These are phyloP conservation scores for Aquilaria malaccensis DNA, from an alignment of 345 rosid genomes.

Conservation along the genomic window DNA sequence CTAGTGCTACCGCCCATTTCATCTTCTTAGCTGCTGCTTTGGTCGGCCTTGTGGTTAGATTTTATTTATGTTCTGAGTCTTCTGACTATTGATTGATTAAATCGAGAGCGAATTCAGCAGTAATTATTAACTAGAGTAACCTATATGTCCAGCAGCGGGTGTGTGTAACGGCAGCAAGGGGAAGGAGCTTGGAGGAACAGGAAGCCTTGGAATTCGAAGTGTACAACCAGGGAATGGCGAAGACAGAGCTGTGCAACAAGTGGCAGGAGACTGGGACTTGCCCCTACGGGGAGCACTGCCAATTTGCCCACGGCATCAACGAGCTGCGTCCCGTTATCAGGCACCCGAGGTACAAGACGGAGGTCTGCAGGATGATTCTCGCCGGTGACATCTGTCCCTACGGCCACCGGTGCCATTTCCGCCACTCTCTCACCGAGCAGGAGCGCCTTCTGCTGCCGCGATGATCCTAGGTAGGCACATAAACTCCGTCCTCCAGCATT, in stretches of 20 bases:
- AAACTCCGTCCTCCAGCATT: too few species aligned
- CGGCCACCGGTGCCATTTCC: slow-evolving; percentile 95
- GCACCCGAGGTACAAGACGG: slow-evolving; percentile 87
- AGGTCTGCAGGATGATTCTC: slow-evolving; percentile 75
- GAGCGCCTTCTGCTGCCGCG: slow-evolving; percentile 38
- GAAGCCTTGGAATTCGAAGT: slow-evolving; percentile 57
- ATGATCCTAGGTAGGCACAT: slow-evolving; percentile 8
- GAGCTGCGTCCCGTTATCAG: slow-evolving; percentile 89
- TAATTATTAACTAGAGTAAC: neutral
- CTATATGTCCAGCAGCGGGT: slow-evolving; percentile 25
- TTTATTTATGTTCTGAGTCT: too few species aligned
- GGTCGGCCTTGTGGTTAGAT: too few species aligned
- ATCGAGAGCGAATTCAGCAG: too few species aligned
- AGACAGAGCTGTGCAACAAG: slow-evolving; percentile 94
- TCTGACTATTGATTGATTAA: too few species aligned
- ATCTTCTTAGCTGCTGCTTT: too few species aligned
- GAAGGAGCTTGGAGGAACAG: slow-evolving; percentile 24
- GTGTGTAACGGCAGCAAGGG: slow-evolving; percentile 19
- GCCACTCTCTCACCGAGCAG: slow-evolving; percentile 77
- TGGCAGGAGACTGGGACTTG: slow-evolving; percentile 97
- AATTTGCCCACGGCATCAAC: slow-evolving; percentile 79
- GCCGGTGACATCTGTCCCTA: slow-evolving; percentile 69
- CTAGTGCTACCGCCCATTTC: too few species aligned
- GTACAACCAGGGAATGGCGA: slow-evolving; percentile 75
- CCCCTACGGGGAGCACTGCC: slow-evolving; percentile 67